A percentile compares a stretch with the other conserved stretches of the same genome.
Evolutionary conservation across 345 rosid species (phyloP).

Genomic region (Gossypium arboreum): DNA sequence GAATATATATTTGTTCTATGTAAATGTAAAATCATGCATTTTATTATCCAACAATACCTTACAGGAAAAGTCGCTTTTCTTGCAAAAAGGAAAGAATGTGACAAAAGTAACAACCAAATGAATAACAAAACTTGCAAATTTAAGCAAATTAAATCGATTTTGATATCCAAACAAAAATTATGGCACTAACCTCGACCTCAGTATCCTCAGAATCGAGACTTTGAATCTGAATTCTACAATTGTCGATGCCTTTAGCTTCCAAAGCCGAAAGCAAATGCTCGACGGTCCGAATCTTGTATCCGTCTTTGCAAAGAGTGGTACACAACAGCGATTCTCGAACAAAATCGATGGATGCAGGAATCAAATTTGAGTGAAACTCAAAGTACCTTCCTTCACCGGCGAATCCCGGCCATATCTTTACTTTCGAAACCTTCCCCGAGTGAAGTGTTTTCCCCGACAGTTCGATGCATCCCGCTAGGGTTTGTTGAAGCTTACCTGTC

Average conservation of each 20-base stretch:
- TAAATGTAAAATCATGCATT: not conserved
- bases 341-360: slow-evolving; percentile 65
- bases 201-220: slow-evolving; percentile 28
- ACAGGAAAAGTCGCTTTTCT: not conserved
- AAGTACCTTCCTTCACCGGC: slow-evolving; percentile 78
- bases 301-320: slow-evolving; percentile 62
- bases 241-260: slow-evolving; percentile 72
- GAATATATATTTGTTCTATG: not conserved
- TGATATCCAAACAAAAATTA: not conserved
- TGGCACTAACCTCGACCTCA: slow-evolving; percentile 52
- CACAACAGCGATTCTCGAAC: slow-evolving; percentile 60
- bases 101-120: not conserved
- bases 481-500: slow-evolving; percentile 76
- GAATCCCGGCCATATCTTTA: slow-evolving; percentile 52
- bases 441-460: slow-evolving; percentile 54
- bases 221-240: slow-evolving; percentile 61
- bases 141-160: not conserved
- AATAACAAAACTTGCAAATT: not conserved
- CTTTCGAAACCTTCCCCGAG: slow-evolving; percentile 63
- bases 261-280: slow-evolving; percentile 91
- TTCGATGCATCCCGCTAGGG: slow-evolving; percentile 55
- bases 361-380: slow-evolving; percentile 37
- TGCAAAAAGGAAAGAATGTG: not conserved
- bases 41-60: not conserved
- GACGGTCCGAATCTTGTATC: slow-evolving; percentile 53